A percentile compares a stretch with the other conserved stretches of the same genome.
Conservation (phyloP, 257 asterid species). For the Anisodus acutangulus region DNA sequence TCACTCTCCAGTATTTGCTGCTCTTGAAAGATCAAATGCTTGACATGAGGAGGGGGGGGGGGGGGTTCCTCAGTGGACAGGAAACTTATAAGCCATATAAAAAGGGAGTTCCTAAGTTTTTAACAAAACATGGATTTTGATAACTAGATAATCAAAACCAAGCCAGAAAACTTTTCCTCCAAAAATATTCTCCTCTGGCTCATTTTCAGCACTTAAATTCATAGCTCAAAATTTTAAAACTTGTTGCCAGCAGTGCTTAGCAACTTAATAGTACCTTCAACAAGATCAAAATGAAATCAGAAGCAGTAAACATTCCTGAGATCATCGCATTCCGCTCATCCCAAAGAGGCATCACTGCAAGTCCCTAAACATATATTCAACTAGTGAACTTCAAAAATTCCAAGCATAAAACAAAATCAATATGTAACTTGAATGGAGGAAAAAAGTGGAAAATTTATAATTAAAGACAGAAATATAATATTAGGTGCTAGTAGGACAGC, state of each 20-base stretch:
- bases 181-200: not conserved
- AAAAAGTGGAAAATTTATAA: not conserved
- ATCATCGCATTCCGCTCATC: constrained; percentile 49
- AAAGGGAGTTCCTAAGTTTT: not conserved
- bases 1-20: constrained; percentile 13
- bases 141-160: not conserved
- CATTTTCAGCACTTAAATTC: not conserved
- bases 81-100: not conserved
- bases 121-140: not conserved
- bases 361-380: constrained; percentile 45
- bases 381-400: not conserved
- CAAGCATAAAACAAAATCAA: not conserved
- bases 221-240: not conserved
- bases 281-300: constrained; percentile 69
- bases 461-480: not conserved
- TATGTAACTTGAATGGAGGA: constrained; percentile 12
- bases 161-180: not conserved
- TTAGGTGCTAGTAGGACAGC: not conserved
- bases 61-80: not conserved
- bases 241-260: not conserved
- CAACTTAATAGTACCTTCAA: constrained; percentile 50
- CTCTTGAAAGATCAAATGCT: constrained; percentile 2
- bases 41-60: not conserved
- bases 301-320: constrained; percentile 72
- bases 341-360: constrained; percentile 62